Base-by-base conservation (phyloP, 352 stramenopile species). In the Phytopythium kandeliae region DNA sequence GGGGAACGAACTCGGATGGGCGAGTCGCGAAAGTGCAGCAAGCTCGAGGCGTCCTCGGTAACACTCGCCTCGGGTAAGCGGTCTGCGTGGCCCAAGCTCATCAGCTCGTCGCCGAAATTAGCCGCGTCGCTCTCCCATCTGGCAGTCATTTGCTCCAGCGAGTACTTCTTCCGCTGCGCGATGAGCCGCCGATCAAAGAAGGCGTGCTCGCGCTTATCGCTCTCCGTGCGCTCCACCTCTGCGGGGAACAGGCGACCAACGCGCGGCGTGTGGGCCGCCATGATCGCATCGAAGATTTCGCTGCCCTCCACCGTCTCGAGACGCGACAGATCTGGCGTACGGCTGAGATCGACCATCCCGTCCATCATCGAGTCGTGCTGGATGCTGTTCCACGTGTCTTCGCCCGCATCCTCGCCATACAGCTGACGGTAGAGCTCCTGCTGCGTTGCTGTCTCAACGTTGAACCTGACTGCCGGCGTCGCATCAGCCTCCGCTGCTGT, bases 241-340 rank as follows among this genome's bases (percentile, higher is more conserved):
- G 71, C 69, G n/a, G 71, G 65, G 51, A 89, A 85, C 44, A 54
- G 60, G 24, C 78, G 65, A 13, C 60, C 60, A 0, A 65, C 56
- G 9, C 78, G 60, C 10, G 75, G 75, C 3, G 73, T 86, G 6
- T 55, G 71, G 12, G 56, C 55, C 28, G 45, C 48, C 60, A 86
- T 55, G 35, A 90, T 58, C 30, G 67, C 63, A 16, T 76, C 51
- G 9, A 86, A 33, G 42, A 90, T 90, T 28, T 65, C 74, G 24
- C 74, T 63, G n/a, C 78, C 78, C 42, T 90, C 78, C 11, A 90
- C 65, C 7, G 71, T 85, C 57, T 86, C 79, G 0, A 87, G 55
- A 1, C 46, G 43, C 2, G 62, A 61, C 10, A 79, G 63, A 13
- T 78, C 62, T 16, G 49, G 36, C 17, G 81, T 55, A 9, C 57